Conservation (phyloP, 345 rosid genomes). For the Limnanthes douglasii region DNA sequence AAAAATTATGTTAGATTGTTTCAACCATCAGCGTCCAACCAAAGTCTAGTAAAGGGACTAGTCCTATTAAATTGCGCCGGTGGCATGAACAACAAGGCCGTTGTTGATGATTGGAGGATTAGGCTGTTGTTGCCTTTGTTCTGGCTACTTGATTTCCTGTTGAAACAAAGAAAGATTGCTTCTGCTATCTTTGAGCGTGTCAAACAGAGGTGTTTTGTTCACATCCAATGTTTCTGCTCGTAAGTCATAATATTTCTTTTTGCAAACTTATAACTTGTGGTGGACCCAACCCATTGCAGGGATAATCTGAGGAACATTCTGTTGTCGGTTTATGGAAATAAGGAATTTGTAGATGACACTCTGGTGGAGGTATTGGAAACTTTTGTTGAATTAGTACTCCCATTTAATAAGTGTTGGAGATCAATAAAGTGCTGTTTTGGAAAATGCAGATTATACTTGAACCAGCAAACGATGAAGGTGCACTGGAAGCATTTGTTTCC, state of each 20-base stretch:
- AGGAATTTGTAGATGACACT: constrained; percentile 68
- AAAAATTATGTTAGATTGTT: no score
- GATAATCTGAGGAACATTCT: constrained; percentile 53
- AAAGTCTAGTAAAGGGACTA: constrained; percentile 47
- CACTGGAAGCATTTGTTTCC: constrained; percentile 79
- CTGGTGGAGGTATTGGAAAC: constrained; percentile 67
- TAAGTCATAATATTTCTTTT: not conserved
- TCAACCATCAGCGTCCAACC: constrained; percentile 23
- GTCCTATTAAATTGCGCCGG: constrained; percentile 85
- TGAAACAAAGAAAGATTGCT: constrained; percentile 56
- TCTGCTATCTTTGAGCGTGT: constrained; percentile 58
- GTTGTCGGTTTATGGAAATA: constrained; percentile 55
- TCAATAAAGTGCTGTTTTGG: not conserved
- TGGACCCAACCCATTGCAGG: constrained; percentile 17
- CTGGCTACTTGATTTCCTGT: constrained; percentile 58
- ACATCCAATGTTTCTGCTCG: not conserved
- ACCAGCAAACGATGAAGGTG: constrained; percentile 70
- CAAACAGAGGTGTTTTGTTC: constrained; percentile 36
- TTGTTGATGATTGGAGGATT: constrained; percentile 96
- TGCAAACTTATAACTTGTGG: not conserved
- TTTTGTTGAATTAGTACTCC: not conserved
- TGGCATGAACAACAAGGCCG: constrained; percentile 93
- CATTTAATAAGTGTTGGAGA: not conserved
- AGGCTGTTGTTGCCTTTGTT: constrained; percentile 60
- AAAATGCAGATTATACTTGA: constrained; percentile 52